Base-by-base conservation (phyloP, 129 eudicot genomes). In the Silybum marianum region DNA sequence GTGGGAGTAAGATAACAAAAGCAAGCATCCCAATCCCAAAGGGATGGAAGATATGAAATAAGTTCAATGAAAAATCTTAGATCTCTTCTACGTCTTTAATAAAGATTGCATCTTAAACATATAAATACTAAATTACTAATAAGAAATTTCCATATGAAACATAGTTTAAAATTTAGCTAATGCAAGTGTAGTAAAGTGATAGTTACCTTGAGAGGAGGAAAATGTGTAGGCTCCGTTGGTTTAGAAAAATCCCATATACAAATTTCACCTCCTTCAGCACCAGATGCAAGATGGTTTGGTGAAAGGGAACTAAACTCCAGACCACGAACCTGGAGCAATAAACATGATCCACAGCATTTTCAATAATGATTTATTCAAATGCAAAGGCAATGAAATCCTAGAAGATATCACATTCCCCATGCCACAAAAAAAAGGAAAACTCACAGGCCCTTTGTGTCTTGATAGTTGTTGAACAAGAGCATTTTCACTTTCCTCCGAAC, bases 241-340 rank as follows among this genome's bases (percentile, higher is more conserved):
- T 88, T 83, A 76, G 89, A 73, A 83, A 92, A 74, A 90, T 94
- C 97, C 98, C 98, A 94, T 62, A 91, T 90, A 81, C 90, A 88
- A 32, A 94, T 91, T 85, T 91, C 95, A 69, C 98, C 97, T 85
- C 92, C 98, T 88, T 94, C 98, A 60, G 97, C 95, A 44, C 98
- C 97, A 85, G 98, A 94, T 24, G 97, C 98, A 76, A 94, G 97
- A 78, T 81, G 86, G 81, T 91, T 87, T 60, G 97, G 97, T 48
- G 92, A 21, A 42, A 88, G 78, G 76, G 91, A 74, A 87, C 90
- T 90, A 70, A 88, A 94, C 77, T 94, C 98, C 85, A 94, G 79
- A 80, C 98, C 98, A 30, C 95, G 93, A 80, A 94, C 98, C 98
- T 94, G 83, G 32, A 85, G 70, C 74, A 28, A 63, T 71, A 71